Base-by-base conservation (phyloP, 108 stramenopile genomes). In the Poteriospumella lacustris region DNA sequence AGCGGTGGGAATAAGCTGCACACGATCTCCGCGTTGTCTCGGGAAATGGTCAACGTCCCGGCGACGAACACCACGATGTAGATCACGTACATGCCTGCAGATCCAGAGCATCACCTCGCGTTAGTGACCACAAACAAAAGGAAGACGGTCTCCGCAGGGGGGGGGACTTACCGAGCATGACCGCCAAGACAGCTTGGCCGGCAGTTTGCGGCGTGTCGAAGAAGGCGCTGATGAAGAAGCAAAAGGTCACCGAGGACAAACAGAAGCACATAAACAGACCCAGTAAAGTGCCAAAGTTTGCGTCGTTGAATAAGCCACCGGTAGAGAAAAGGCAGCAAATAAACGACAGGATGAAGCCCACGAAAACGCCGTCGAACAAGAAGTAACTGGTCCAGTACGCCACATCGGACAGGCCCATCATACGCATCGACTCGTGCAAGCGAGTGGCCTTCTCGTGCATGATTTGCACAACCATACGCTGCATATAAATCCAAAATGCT, bases 321-420 rank as follows among this genome's bases (percentile, higher is more conserved):
- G 24, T 24, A 31, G 60, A 12, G 5, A 64, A 33, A 31, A 64
- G 28, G 28, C 33, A 9, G 24, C 60, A 64, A 12, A 64, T 34
- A 34, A 64, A 64, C 33, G 60, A 64, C 31, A 64, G 24, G 3
- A 64, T 33, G 31, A 64, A 64, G 5, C 60, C 60, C 9, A 33
- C 5, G 60, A 64, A 34, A 24, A 64, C 31, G 28, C 60, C 60
- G 36, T 64, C 60, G 24, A 5, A 12, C 3, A 64, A 5, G 31
- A 64, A 64, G 31, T 64, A 64, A 64, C 60, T 64, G 36, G 36
- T 64, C 60, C 60, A 64, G 36, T 64, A 64, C 9, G 60, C 60
- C 28, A 33, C 9, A 33, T 64, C 60, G 5, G 15, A 64, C 24
- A 64, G 36, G 9, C 60, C 60, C 60, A 64, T 64, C 60, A 64